Evolutionary conservation across 768 basidiomycete species (phyloP).

Genomic region (Leucosporidium scottii): DNA sequence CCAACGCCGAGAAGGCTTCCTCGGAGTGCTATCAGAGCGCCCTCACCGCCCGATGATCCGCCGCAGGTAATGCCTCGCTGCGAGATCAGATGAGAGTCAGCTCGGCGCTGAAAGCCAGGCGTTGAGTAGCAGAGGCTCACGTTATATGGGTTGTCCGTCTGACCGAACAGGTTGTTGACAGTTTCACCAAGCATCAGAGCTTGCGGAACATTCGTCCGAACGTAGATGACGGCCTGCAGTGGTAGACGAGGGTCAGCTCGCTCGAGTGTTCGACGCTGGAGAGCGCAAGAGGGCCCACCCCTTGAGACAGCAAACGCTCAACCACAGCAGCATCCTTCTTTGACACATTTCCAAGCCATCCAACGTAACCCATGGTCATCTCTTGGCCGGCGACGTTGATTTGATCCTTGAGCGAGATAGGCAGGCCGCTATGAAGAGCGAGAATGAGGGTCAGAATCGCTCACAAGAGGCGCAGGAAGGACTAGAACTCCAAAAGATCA

Average conservation of each 20-base stretch:
- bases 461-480: not conserved
- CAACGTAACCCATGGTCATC: conserved; percentile 54
- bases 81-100: not conserved
- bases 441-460: not conserved
- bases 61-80: conserved; percentile 34
- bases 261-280: conserved; percentile 32
- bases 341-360: conserved; percentile 54
- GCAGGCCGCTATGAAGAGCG: not conserved
- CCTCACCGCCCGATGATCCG: conserved; percentile 39
- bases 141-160: conserved; percentile 39
- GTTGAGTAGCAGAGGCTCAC: not conserved
- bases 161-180: conserved; percentile 37
- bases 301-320: conserved; percentile 52
- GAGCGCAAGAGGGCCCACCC: conserved; percentile 42
- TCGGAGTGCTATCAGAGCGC: conserved; percentile 36
- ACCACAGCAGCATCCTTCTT: conserved; percentile 57
- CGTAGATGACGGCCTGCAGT: conserved; percentile 46
- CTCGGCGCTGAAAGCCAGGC: too few relatives aligned
- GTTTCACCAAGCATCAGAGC: conserved; percentile 35
- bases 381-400: conserved; percentile 5
- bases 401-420: conserved; percentile 31
- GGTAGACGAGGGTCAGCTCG: conserved; percentile 58
- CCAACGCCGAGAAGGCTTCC: conserved; percentile 38
- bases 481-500: too few relatives aligned
- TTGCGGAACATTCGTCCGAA: conserved; percentile 36